These are phyloP conservation scores for Hydrangea macrophylla DNA, from an alignment of 148 eudicot species.

Conservation along the genomic window DNA sequence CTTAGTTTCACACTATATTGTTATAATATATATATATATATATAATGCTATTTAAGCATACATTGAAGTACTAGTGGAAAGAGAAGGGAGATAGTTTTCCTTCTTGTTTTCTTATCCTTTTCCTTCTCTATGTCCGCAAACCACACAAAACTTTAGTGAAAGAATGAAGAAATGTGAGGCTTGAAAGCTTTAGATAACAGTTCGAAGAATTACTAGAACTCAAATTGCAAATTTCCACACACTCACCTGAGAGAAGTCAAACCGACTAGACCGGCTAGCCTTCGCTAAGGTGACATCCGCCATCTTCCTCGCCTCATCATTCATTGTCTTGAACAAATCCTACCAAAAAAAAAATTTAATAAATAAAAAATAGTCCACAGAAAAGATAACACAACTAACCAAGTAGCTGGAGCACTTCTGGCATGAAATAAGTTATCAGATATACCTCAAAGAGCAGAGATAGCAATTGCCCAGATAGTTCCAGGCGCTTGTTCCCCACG, in stretches of 20 bases:
- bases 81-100: no score
- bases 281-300: conserved; percentile 44
- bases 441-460: conserved; percentile 88
- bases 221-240: neutral
- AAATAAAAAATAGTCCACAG: no score
- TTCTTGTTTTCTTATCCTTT: neutral
- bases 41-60: no score
- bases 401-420: conserved; percentile 6
- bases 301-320: conserved; percentile 30
- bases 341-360: conserved; percentile 29
- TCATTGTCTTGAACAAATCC: conserved; percentile 95
- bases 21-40: no score
- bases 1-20: no score
- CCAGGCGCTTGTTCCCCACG: conserved; percentile 95
- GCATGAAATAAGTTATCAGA: neutral
- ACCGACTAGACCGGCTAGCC: conserved; percentile 48
- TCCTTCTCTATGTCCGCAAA: no score
- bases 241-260: conserved; percentile 72
- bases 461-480: conserved; percentile 87
- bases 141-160: neutral
- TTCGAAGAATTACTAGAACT: neutral
- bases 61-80: no score
- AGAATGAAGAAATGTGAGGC: neutral
- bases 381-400: conserved; percentile 2
- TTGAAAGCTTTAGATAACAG: neutral